Evolutionary conservation across 2,329 filamentous ascomycete genomes (phyloP), one percentile per base, ranked within the genome.

Genomic region (Nothophoma quercina): DNA sequence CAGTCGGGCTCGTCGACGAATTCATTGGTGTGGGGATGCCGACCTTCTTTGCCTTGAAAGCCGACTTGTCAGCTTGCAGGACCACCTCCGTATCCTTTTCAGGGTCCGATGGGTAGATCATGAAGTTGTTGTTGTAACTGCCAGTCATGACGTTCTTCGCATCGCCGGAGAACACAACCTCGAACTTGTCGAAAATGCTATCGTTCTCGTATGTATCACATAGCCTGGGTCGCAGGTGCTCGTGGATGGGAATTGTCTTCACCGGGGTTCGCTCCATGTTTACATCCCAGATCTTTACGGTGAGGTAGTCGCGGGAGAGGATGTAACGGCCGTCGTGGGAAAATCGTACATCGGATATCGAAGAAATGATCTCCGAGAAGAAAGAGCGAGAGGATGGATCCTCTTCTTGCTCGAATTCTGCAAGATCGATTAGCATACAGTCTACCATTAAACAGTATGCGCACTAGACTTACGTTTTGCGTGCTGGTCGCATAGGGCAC

Each of bases 111-210:
- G 95, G 95, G 75, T 98, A 99, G 71, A 99, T 99, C 95, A 99
- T 99, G 82, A 99, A 98, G 80, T 99, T 99, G 81, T 99, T 99
- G 84, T 99, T 99, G 82, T 99, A 99, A 73, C 92, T 97, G 66
- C 95, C 95, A 5, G 95, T 99, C 95, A 99, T 99, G 62, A 98
- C 95, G 67, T 99, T 98, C 83, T 96, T 96, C 30, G 92, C 91
- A 75, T 98, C 93, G 19, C 95, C 95, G 2, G 93, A 98, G 79
- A 99, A 99, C 44, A 98, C 93, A 33, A 99, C 95, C 78, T 99
- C 95, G 63, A 99, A 99, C 77, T 99, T 99, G 85, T 99, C 95
- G 72, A 99, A 99, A 71, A 99, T 99, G 75, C 92, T 96, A 72
- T 99, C 95, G 68, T 99, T 99, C 79, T 99, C 95, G 69, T 99